Conservation (phyloP, 768 basidiomycete genomes). For the Calocybe indica region DNA sequence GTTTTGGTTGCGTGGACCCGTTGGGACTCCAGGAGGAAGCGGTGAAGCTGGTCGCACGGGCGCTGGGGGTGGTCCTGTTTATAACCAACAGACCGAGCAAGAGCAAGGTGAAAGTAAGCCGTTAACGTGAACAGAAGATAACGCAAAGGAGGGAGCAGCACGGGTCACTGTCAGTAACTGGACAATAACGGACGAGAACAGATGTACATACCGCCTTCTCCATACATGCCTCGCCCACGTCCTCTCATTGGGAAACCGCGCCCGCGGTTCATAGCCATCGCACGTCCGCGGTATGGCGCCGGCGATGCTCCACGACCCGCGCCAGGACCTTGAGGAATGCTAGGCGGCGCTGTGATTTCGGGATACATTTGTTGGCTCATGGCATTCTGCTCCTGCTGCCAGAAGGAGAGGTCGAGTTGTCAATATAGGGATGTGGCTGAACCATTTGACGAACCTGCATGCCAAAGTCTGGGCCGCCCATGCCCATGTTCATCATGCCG, state of each 20-base stretch:
- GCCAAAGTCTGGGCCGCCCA: slow-evolving; percentile 55
- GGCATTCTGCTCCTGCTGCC: slow-evolving; percentile 45
- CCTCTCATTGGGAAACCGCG: slow-evolving; percentile 35
- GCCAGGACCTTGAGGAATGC: slow-evolving; percentile 40
- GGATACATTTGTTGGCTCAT: slow-evolving; percentile 70
- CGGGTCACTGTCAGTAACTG: slow-evolving; percentile 9
- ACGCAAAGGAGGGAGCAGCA: slow-evolving; percentile 1
- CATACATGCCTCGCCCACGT: slow-evolving; percentile 39
- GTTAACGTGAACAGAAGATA: slow-evolving; percentile 1
- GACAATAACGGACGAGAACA: slow-evolving; percentile 6
- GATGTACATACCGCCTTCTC: slow-evolving; percentile 28
- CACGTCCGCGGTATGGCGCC: slow-evolving; percentile 21
- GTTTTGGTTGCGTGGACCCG: slow-evolving; percentile 82
- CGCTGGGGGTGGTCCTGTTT: slow-evolving; percentile 33
- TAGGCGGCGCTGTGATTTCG: slow-evolving; percentile 47
- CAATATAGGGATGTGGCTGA: background rate
- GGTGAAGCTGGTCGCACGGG: slow-evolving; percentile 79
- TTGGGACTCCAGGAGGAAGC: slow-evolving; percentile 81
- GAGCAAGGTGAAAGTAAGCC: background rate
- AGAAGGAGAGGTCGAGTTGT: slow-evolving; percentile 5
- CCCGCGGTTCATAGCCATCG: slow-evolving; percentile 34
- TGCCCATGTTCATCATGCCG: slow-evolving; percentile 66
- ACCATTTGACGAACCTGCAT: slow-evolving; percentile 55
- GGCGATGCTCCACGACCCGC: slow-evolving; percentile 31
- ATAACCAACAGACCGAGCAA: background rate